Evolutionary conservation across 2,329 filamentous ascomycete genomes (phyloP), one percentile per base, ranked within the genome.

Genomic region (Ophiostoma quercus): DNA sequence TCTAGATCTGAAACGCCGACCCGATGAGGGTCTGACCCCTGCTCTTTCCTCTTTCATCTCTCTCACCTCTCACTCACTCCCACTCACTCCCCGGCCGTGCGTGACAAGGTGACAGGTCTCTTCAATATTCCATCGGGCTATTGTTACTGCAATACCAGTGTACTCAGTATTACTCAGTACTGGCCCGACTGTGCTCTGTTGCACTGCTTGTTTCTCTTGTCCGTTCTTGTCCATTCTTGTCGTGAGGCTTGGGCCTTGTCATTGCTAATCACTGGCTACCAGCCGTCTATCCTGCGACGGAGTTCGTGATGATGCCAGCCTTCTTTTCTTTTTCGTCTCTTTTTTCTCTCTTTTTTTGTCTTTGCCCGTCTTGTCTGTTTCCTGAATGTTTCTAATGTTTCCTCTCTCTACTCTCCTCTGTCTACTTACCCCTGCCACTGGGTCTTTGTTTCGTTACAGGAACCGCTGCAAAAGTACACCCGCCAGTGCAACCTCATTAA

Each of bases 1-100:
- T 41, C 9, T 41, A 57, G 66, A 70, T 70, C 69, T 70, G 69
- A 70, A 70, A 70, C 69, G 69, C 11, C 66, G 66, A 66, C 69
- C 69, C 69, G 66, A 68, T 68, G 43, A 66, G 69, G 69, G 22
- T 25, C 22, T 3, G 8, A 51, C 47, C 47, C 47, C 47, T 51
- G 47, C 12, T 9, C 8, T 57, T 7, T 7, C 16, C 16, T 47
- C 43, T 47, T 7, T 19, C 43, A 8, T 47, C 43, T 47, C 43
- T 47, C 43, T 22, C 43, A 51, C 14, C 39, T 41, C 39, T 41
- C 39, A 41, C 34, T 37, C 34, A 37, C 39, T 41, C 39, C 11
- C 39, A 12, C 37, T 14, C 12, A 41, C 12, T 9, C 65, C 47
- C 65, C 63, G 47, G 63, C 65, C 47, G 68, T 67, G 54, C 43